phyloP scores from a whole-genome alignment of 345 rosid species.

The Bretschneidera sinensis region DNA sequence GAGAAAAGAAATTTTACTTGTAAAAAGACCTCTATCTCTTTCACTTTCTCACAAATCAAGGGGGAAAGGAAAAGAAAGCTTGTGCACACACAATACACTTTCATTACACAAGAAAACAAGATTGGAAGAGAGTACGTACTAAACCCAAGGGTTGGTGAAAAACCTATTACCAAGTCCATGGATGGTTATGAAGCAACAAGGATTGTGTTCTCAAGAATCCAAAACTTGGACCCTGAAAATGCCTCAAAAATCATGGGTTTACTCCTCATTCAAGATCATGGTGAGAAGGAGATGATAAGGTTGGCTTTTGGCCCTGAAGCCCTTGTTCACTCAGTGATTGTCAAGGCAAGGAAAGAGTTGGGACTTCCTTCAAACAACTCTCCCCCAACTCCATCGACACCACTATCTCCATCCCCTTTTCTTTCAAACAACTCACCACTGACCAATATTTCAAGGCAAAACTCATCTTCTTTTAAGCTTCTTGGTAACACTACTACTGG shows the following conservation, averaged over 20 bases:
- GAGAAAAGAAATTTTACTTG: conserved; percentile 49
- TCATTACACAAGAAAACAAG: too few species aligned
- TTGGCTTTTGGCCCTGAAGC: conserved; percentile 87
- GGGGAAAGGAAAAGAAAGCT: conserved; percentile 11
- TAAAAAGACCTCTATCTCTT: conserved; percentile 13
- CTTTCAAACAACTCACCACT: conserved; percentile 26
- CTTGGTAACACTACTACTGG: conserved; percentile 7
- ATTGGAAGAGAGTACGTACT: too few species aligned
- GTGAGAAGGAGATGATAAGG: conserved; percentile 94
- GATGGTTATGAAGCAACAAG: conserved; percentile 93
- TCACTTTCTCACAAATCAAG: conserved; percentile 7
- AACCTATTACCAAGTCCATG: too few species aligned
- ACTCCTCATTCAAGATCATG: conserved; percentile 83
- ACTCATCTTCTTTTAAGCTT: conserved; percentile 29
- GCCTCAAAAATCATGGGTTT: conserved; percentile 95
- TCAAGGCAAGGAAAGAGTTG: conserved; percentile 66
- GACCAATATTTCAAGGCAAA: conserved; percentile 33
- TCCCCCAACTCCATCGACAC: conserved; percentile 43
- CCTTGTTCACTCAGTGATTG: conserved; percentile 62
- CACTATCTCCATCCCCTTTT: conserved; percentile 46
- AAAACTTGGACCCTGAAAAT: conserved; percentile 72
- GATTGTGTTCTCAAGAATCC: conserved; percentile 77
- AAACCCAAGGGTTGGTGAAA: too few species aligned
- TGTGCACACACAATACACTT: too few species aligned
- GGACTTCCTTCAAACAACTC: conserved; percentile 42